These are phyloP conservation scores for Cucurbita moschata DNA, from an alignment of 306 rosid genomes.

Conservation along the genomic window DNA sequence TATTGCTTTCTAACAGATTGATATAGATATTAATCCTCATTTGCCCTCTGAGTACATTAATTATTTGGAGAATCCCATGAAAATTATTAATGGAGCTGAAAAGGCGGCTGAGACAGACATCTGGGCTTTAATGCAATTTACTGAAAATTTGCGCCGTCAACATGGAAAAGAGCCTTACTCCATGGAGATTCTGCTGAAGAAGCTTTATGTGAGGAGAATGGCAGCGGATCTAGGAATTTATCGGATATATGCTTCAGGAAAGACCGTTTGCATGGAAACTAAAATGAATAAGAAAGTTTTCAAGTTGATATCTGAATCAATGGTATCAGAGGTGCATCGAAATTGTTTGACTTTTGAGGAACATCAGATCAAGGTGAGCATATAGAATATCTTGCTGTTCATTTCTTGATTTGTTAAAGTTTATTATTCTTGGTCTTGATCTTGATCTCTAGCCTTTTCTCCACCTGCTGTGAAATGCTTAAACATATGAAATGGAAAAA, in stretches of 20 bases:
- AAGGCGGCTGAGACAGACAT: slow-evolving; percentile 66
- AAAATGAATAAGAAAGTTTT: slow-evolving; percentile 57
- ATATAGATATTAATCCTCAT: slow-evolving; percentile 58
- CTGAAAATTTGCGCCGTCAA: slow-evolving; percentile 71
- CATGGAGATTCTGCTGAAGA: slow-evolving; percentile 68
- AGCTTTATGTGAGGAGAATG: slow-evolving; percentile 88
- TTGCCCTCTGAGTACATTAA: slow-evolving; percentile 85
- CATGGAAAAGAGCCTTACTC: slow-evolving; percentile 86
- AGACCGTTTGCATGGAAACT: slow-evolving; percentile 61
- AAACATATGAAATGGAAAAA: neutral
- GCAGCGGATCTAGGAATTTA: slow-evolving; percentile 82
- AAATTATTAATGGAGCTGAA: slow-evolving; percentile 73
- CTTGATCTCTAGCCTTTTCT: neutral
- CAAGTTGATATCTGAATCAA: slow-evolving; percentile 60
- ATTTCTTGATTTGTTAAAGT: neutral
- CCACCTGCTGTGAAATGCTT: neutral
- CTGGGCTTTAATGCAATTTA: slow-evolving; percentile 81
- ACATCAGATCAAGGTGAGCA: slow-evolving; percentile 58
- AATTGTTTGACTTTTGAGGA: slow-evolving; percentile 61
- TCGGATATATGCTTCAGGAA: slow-evolving; percentile 59
- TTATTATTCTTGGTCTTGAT: neutral
- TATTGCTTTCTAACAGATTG: slow-evolving; percentile 38
- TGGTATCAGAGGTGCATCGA: slow-evolving; percentile 53
- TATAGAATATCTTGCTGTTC: neutral
- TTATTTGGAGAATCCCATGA: slow-evolving; percentile 81